Evolutionary conservation across 805 yeast genomes (phyloP), one percentile per base, ranked within the genome.

Genomic region (Candida chauliodis): DNA sequence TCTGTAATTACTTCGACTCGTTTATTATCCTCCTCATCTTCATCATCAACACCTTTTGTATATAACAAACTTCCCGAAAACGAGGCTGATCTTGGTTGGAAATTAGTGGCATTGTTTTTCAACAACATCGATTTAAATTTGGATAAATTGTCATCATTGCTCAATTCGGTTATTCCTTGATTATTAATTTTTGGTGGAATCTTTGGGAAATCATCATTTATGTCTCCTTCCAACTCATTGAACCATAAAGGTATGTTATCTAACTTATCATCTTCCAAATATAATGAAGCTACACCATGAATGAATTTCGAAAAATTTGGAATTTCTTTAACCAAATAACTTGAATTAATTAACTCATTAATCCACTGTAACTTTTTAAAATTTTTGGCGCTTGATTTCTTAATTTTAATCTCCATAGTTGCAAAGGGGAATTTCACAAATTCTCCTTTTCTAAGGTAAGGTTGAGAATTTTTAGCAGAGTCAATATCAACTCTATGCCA

Each of bases 401-500:
- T 65, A 48, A 76, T 71, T 48, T 87, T 84, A 48, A 93, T 82
- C 59, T 91, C 98, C 84, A 91, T 79, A 5, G 89, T 90, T 13
- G 89, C 74, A 54, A 79, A 82, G 11, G 96, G 96, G 64, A 89
- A 89, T 55, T 84, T 81, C 26, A 81, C 61, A 52, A 61, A 85
- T 62, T 91, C 98, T 30, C 95, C 95, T 53, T 83, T 82, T 63
- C 97, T 77, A 54, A 91, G 72, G 39, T 82, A 71, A 24, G 81
- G 75, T 50, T 78, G 73, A 35, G 93, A 90, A 47, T 83, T 75
- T 9, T 75, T 73, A 25, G 84, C 73, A 37, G 80, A 70, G 62
- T 91, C 99, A 40, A 91, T 78, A 58, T 93, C 98, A 32, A 79
- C 69, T 61, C 98, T 78, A 63, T 90, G 98, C 99, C 99, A 91